phyloP scores from a whole-genome alignment of 345 rosid genomes.

The Hirschfeldia incana region DNA sequence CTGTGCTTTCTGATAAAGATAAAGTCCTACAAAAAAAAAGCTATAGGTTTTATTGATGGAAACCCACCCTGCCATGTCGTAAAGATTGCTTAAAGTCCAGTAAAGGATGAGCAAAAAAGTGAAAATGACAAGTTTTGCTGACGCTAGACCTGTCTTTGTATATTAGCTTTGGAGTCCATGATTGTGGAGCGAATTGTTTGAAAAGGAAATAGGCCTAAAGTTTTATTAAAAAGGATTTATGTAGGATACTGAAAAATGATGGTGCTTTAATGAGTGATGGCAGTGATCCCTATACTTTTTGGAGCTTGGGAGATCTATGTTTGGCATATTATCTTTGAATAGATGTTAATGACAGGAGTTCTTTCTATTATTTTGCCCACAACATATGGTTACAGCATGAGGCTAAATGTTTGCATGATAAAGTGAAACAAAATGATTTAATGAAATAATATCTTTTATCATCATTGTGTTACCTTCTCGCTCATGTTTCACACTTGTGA shows the following conservation, averaged over 20 bases:
- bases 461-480: constrained; percentile 6
- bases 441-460: constrained; percentile 11
- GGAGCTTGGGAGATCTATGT: constrained; percentile 3
- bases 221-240: constrained; percentile 11
- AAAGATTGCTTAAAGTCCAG: constrained; percentile 30
- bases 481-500: constrained; percentile 27
- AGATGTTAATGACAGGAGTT: constrained; percentile 14
- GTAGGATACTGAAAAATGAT: constrained; percentile 26
- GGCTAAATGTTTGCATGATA: constrained; percentile 18
- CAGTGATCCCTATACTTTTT: constrained; percentile 15
- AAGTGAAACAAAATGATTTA: constrained; percentile 14
- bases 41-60: constrained; percentile 30
- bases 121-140: constrained; percentile 36
- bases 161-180: constrained; percentile 37
- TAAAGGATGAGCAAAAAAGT: constrained; percentile 29
- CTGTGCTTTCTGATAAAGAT: constrained; percentile 38
- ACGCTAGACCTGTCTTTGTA: constrained; percentile 32
- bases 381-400: constrained; percentile 25
- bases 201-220: constrained; percentile 38
- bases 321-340: constrained; percentile 10
- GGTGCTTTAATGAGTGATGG: constrained; percentile 26
- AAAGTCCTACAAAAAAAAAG: constrained; percentile 30
- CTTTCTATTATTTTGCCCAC: constrained; percentile 7
- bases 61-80: constrained; percentile 36
- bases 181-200: constrained; percentile 40